Evolutionary conservation across 106 monocot species (phyloP), one percentile per base, ranked within the genome.

Genomic region (Gastrodia elata): DNA sequence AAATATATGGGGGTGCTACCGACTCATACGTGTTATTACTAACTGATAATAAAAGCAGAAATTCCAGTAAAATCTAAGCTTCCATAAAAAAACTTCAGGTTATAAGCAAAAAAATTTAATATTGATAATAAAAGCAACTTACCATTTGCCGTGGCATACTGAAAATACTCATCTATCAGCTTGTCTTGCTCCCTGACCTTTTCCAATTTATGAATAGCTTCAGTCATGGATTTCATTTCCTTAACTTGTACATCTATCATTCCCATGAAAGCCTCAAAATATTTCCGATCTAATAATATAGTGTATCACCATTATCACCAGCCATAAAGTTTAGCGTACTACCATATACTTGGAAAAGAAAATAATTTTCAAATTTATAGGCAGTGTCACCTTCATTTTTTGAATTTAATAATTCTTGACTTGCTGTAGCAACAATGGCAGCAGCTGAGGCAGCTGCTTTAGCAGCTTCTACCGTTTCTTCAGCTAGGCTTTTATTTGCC

Each of bases 201-300:
- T 80, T 85, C 88, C 76, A 94, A 80, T 27, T 71, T 87, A 27
- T 74, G 80, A 39, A 97, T 81, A 77, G 88, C 75, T 68, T 83
- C 86, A 22, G 84, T 76, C 88, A 97, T 90, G 26, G 84, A 83
- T 70, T 93, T 92, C 84, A 97, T 86, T 77, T 90, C 97, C 77
- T 97, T 86, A 65, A 91, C 79, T 91, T 97, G 97, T 0, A 81
- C 73, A 80, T 93, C 89, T 55, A 97, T 70, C 64, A 86, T 76
- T 64, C 76, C 76, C 86, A 84, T 86, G 56, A 97, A 87, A 20
- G 86, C 78, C 67, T 90, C 89, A 76, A 88, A 88, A 79, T 75
- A 83, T 68, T 84, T 86, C 76, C 68, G 82, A 59, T 97, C 97
- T 93, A 72, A 74, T 15, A 76, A 76, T 5, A 20, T 64, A 22